Percentiles rank a stretch among this genome's conserved stretches.
These are phyloP conservation scores for Pythium brachiatum DNA, from an alignment of 352 stramenopile species.

Conservation along the genomic window DNA sequence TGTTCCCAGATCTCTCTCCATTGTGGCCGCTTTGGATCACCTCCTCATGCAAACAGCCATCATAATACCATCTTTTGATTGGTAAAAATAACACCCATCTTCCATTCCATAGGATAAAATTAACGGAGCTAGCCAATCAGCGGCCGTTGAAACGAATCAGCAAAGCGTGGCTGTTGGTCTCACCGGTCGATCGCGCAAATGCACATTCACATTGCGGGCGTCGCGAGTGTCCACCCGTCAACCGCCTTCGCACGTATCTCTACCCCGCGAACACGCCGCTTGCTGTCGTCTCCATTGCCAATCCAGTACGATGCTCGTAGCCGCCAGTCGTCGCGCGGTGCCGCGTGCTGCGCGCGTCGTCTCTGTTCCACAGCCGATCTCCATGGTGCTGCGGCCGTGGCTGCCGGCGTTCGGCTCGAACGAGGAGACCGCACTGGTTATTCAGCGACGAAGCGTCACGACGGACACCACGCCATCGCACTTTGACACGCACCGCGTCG, in stretches of 20 bases:
- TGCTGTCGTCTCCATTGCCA: background rate
- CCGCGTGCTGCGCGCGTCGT: background rate
- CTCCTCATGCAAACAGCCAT: background rate
- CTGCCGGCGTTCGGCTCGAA: background rate
- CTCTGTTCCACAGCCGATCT: background rate
- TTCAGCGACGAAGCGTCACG: slow-evolving; percentile 11
- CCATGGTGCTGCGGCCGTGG: background rate
- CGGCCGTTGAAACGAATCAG: slow-evolving; percentile 1
- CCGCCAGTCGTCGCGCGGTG: background rate
- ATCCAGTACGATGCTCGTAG: background rate
- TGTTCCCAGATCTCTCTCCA: too few relatives aligned
- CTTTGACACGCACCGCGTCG: slow-evolving; percentile 67
- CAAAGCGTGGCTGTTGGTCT: slow-evolving; percentile 5
- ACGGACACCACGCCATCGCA: slow-evolving; percentile 20
- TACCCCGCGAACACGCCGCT: background rate
- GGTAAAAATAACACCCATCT: background rate
- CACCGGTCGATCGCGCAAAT: slow-evolving; percentile 3
- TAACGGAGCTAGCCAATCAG: background rate
- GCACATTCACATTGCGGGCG: background rate
- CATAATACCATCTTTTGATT: background rate
- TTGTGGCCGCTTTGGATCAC: too few relatives aligned
- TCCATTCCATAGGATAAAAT: background rate
- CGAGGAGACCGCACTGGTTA: background rate
- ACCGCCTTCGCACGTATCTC: background rate
- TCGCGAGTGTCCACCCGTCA: background rate